Base-by-base conservation (phyloP, 805 yeast species). In the Saccharomyces mikatae region DNA sequence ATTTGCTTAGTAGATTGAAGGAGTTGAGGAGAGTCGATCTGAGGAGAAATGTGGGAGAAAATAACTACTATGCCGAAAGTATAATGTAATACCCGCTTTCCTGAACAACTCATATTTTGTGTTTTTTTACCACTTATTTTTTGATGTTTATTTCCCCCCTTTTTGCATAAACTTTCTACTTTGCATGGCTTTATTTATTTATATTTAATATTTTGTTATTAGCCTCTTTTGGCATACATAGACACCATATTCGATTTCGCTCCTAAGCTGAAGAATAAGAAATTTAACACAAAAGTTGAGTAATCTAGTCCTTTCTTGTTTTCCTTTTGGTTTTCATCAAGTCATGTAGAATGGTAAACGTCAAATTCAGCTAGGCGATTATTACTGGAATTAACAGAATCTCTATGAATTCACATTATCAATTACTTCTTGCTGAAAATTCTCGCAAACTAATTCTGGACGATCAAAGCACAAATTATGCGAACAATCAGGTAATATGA, bases 11-110 rank as follows among this genome's bases (percentile, higher is more conserved):
- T 4, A 62, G 54, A 41, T 31, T 61, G 2, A 54, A 54, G 22
- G 62, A 56, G 46, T 54, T 66, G 48, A 56, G 67, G 41, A 59
- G 60, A 27, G 57, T 55, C 22, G 68, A 67, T 24, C 57, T 68
- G 24, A 62, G 68, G 47, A 64, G 68, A 47, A 62, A 64, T 48
- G 53, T 67, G 30, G 72, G 71, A 29, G 68, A 66, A 48, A 67
- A 66, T 49, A 63, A 62, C 49, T 65, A 65, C 51, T 24, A 56
- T 13, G 49, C 53, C n/a, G 56, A 31, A 17, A 11, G 32, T 46
- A 41, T 27, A 14, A 26, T 47, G 22, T n/a, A 26, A 22, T n/a
- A n/a, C 6, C n/a, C n/a, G n/a, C 32, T 29, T 13, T n/a, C 14
- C 13, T 26, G 14, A 14, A 36, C 14, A 13, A 6, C 11, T n/a